A percentile compares a stretch with the other conserved stretches of the same genome.
Conservation (phyloP, 331 rosid genomes). For the Erythrophleum ivorense region DNA sequence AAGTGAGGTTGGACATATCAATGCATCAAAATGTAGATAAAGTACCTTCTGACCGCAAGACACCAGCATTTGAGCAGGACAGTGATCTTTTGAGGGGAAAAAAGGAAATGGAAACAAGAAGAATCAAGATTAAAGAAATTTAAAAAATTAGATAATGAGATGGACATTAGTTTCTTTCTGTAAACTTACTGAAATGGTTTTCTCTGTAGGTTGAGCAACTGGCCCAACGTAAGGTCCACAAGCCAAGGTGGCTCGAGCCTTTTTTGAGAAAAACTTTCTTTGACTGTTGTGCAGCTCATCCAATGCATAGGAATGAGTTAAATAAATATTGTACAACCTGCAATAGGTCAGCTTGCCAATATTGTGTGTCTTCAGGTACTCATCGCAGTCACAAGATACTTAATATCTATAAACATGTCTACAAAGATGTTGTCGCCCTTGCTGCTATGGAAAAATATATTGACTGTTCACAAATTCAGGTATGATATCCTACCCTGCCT, state of each 20-base stretch:
- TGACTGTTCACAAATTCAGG: constrained; percentile 60
- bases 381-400: constrained; percentile 53
- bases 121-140: background rate
- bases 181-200: constrained; percentile 33
- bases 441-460: constrained; percentile 48
- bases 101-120: constrained; percentile 27
- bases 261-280: constrained; percentile 47
- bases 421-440: constrained; percentile 53
- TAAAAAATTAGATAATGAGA: background rate
- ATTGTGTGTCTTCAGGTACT: constrained; percentile 43
- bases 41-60: background rate
- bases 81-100: background rate
- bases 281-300: constrained; percentile 42
- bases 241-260: constrained; percentile 55
- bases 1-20: constrained; percentile 7
- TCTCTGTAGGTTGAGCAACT: constrained; percentile 44
- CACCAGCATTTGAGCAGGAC: background rate
- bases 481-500: constrained; percentile 30
- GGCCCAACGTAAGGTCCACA: background rate
- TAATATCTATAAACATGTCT: constrained; percentile 50
- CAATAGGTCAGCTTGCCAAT: constrained; percentile 46
- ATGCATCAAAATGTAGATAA: constrained; percentile 18
- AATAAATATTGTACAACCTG: constrained; percentile 58
- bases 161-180: background rate
- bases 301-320: constrained; percentile 41